Base-by-base conservation (phyloP, 192 early-diverging fungal genomes). In the Coemansia sp. region DNA sequence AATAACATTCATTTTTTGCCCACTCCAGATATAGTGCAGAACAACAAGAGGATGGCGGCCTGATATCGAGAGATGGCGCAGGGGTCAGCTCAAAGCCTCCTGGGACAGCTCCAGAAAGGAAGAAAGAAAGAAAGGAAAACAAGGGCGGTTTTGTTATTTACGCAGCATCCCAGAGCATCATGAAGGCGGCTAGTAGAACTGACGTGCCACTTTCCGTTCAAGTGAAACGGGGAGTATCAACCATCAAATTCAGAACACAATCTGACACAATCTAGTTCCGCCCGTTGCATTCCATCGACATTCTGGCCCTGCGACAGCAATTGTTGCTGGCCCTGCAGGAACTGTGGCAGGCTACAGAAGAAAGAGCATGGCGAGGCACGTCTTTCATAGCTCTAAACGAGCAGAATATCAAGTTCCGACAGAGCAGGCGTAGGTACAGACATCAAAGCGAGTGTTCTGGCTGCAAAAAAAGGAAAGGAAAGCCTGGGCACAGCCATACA, bases 21-120 rank as follows among this genome's bases (percentile, higher is more conserved):
- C 51, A 25, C 14, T 22, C 37, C 1, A 41, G 57, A 59, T 25
- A 59, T 59, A 59, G 57, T 59, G 57, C 16, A 12, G 57, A 59
- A 59, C 51, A 53, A 53, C 13, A 20, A 17, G 51, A 8, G 51
- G 20, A 53, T 53, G 51, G 11, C 51, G 16, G 51, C 51, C n/a
- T n/a, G 51, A 53, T 40, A 1, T 5, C 19, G 13, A 40, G 39
- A 59, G 57, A 59, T 59, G 57, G 57, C 57, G 57, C 57, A 59
- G 57, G 57, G 57, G 57, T 59, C 57, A 59, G 38, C 57, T 59
- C 57, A 59, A 59, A 59, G 57, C 57, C 57, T 59, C 57, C 8
- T 19, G 51, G 48, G 44, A 50, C n/a, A 9, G 61, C 20, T 22
- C 41, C 22, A 5, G 6, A 45, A 48, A 37, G 61, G 20, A 49